Percentiles rank a stretch among this genome's conserved stretches.
Evolutionary conservation across 805 yeast species (phyloP).

Genomic region (Wickerhamomyces sydowiorum): DNA sequence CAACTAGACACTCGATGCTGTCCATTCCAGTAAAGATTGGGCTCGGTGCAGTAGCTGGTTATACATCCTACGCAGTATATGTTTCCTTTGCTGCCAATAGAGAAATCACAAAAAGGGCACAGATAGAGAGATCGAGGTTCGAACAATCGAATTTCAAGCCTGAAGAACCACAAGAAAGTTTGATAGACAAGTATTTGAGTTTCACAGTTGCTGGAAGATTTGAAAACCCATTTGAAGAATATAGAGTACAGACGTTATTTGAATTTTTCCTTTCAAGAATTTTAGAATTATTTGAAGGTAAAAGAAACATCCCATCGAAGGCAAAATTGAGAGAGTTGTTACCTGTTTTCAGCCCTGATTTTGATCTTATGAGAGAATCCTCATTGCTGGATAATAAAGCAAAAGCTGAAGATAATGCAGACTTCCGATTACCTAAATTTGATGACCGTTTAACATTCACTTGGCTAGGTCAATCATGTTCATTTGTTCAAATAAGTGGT

Average conservation of each 20-base stretch:
- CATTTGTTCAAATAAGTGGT: conserved; percentile 63
- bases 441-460: conserved; percentile 57
- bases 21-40: conserved; percentile 16
- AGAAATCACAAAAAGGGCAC: conserved; percentile 44
- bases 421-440: conserved; percentile 28
- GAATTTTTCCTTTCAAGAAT: conserved; percentile 76
- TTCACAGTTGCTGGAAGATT: conserved; percentile 67
- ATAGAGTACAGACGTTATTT: conserved; percentile 82
- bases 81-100: conserved; percentile 48
- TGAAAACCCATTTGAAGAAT: conserved; percentile 88
- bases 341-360: conserved; percentile 52
- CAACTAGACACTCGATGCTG: not conserved
- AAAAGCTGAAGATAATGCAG: conserved; percentile 1
- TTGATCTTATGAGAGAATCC: conserved; percentile 18
- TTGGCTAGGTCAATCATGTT: conserved; percentile 93
- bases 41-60: conserved; percentile 33
- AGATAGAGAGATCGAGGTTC: conserved; percentile 17
- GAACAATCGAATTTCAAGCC: conserved; percentile 12
- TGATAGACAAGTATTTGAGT: conserved; percentile 34
- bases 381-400: conserved; percentile 8
- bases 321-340: conserved; percentile 47
- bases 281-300: conserved; percentile 59
- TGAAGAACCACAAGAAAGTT: conserved; percentile 14
- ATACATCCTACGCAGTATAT: conserved; percentile 61
- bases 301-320: conserved; percentile 44